A percentile compares a stretch with the other conserved stretches of the same genome.
phyloP scores from a whole-genome alignment of 192 early-diverging fungal species.

The Coemansia javaensis region DNA sequence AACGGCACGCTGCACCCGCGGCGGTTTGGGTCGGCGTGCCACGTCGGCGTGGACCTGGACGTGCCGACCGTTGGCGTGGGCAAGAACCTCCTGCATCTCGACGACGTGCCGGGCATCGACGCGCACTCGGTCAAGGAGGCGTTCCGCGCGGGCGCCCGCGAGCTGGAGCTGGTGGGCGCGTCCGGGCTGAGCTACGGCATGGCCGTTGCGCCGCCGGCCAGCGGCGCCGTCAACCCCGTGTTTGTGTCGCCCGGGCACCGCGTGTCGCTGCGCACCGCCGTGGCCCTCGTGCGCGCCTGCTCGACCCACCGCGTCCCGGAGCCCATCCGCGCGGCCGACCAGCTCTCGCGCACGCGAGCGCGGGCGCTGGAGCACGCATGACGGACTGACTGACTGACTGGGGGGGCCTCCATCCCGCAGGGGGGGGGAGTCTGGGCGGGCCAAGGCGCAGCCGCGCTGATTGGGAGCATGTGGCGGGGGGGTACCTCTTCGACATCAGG shows the following conservation, averaged over 20 bases:
- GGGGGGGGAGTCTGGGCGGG: too few species aligned
- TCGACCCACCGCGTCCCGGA: slow-evolving; percentile 75
- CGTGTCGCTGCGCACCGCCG: slow-evolving; percentile 64
- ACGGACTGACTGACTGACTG: too few species aligned
- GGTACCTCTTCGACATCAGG: too few species aligned
- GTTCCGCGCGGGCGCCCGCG: slow-evolving; percentile 30
- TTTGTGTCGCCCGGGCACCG: slow-evolving; percentile 85
- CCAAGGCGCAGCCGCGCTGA: too few species aligned
- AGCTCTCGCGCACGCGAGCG: slow-evolving; percentile 18
- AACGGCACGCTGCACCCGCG: slow-evolving; percentile 87
- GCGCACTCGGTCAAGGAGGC: slow-evolving; percentile 54
- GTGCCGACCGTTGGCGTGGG: slow-evolving; percentile 83
- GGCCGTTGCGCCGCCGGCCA: slow-evolving; percentile 48
- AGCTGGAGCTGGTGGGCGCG: slow-evolving; percentile 43
- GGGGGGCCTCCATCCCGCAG: too few species aligned
- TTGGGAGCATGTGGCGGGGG: too few species aligned
- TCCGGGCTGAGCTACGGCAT: slow-evolving; percentile 53
- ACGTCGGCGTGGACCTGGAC: slow-evolving; percentile 66
- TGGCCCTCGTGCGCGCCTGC: slow-evolving; percentile 60
- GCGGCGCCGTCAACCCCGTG: slow-evolving; percentile 65
- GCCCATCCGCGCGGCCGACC: slow-evolving; percentile 87
- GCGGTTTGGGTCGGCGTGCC: slow-evolving; percentile 81
- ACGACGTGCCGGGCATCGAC: slow-evolving; percentile 34
- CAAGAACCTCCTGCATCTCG: slow-evolving; percentile 84
- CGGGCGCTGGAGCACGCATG: slow-evolving; percentile 15